phyloP scores from a whole-genome alignment of 106 monocot species.

The Apostasia shenzhenica region DNA sequence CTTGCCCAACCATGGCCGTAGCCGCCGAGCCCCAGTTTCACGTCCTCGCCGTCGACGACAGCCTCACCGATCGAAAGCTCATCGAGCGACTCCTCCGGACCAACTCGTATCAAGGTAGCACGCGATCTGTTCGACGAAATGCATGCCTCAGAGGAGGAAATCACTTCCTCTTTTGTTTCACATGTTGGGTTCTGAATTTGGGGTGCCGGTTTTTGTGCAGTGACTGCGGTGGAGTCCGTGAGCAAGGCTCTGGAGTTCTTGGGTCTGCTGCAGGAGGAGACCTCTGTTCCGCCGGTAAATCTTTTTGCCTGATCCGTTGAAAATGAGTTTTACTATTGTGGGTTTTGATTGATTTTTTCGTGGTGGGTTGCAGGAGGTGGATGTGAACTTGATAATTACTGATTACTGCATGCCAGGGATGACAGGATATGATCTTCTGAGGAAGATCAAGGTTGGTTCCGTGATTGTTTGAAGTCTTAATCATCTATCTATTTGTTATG shows the following conservation, averaged over 20 bases:
- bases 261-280: conserved; percentile 1
- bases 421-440: conserved; percentile 55
- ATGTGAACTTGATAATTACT: conserved; percentile 72
- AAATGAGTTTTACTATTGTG: neutral
- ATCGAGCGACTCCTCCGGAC: too few species aligned
- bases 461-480: neutral
- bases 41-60: too few species aligned
- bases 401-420: conserved; percentile 6
- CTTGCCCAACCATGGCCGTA: too few species aligned
- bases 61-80: too few species aligned
- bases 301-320: too few species aligned
- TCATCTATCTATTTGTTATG: neutral
- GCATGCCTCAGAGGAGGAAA: too few species aligned
- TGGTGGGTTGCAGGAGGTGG: conserved; percentile 36
- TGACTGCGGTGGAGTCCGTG: conserved; percentile 17
- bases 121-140: too few species aligned
- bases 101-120: too few species aligned
- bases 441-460: conserved; percentile 32
- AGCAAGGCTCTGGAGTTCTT: conserved; percentile 22
- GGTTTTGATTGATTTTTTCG: neutral
- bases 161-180: too few species aligned
- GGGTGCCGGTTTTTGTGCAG: neutral
- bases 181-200: too few species aligned
- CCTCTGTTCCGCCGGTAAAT: too few species aligned
- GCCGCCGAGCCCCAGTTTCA: too few species aligned